phyloP scores from a whole-genome alignment of 306 rosid genomes.

The Trifolium subterraneum region DNA sequence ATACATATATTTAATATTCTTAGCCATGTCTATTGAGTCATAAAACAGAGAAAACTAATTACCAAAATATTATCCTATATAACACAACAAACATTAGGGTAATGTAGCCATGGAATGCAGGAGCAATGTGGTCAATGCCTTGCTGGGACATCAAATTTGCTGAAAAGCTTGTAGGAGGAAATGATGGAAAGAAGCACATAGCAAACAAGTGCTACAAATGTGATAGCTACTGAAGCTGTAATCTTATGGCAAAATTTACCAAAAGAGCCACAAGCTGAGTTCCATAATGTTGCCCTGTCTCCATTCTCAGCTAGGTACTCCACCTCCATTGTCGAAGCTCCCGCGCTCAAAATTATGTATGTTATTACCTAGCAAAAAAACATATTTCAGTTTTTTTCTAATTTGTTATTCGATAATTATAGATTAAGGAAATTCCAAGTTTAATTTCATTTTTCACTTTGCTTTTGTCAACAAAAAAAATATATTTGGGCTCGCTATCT shows the following conservation, averaged over 20 bases:
- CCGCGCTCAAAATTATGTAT: conserved; percentile 73
- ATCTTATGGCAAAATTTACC: conserved; percentile 71
- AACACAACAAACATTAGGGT: background rate
- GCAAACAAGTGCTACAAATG: conserved; percentile 61
- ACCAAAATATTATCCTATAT: background rate
- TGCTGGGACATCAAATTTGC: conserved; percentile 64
- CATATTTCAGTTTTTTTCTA: background rate
- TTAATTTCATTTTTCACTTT: too few species aligned
- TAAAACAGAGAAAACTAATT: background rate
- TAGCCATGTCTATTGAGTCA: background rate
- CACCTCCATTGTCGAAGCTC: conserved; percentile 74
- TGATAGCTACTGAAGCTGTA: conserved; percentile 58
- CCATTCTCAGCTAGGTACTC: conserved; percentile 79
- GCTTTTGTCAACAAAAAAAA: too few species aligned
- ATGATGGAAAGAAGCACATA: conserved; percentile 68
- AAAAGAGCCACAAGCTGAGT: conserved; percentile 70
- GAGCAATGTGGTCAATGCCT: conserved; percentile 34
- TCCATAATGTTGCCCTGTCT: conserved; percentile 60
- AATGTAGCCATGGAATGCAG: conserved; percentile 53
- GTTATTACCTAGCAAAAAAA: conserved; percentile 57
- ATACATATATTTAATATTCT: background rate
- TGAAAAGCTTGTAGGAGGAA: conserved; percentile 86
- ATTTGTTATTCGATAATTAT: too few species aligned
- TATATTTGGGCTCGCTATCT: too few species aligned
- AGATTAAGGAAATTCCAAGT: too few species aligned